These are phyloP conservation scores for Trichoderma atrobrunneum DNA, from an alignment of 2,329 filamentous ascomycete species.

Conservation along the genomic window DNA sequence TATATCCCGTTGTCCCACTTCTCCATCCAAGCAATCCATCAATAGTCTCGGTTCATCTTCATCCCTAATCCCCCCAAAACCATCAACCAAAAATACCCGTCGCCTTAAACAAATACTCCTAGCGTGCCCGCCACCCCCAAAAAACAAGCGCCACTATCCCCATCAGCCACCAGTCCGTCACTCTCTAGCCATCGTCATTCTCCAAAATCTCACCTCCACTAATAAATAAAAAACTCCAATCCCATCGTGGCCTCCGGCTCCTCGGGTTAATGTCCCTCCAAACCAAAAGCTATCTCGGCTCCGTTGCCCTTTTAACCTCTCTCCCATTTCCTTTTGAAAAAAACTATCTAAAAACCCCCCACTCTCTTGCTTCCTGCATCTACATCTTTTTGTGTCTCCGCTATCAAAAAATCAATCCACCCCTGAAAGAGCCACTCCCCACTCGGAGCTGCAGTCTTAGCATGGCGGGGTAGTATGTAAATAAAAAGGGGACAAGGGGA, in stretches of 20 bases:
- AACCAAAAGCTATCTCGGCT: not conserved
- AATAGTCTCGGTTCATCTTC: not conserved
- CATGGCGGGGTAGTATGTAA: slow-evolving; percentile 10
- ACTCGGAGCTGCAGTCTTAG: not conserved
- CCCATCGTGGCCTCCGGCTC: slow-evolving; percentile 4
- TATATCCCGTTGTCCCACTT: not conserved
- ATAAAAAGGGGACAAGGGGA: slow-evolving; percentile 10
- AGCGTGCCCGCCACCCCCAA: not conserved
- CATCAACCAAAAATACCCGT: slow-evolving; percentile 7
- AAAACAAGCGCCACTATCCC: not conserved
- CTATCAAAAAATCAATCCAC: not conserved
- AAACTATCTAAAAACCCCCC: not conserved
- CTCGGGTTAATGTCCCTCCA: not conserved
- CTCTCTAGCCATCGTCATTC: not conserved
- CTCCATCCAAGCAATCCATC: not conserved
- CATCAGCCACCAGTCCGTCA: not conserved
- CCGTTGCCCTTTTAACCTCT: not conserved
- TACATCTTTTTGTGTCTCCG: not conserved
- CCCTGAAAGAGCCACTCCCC: not conserved
- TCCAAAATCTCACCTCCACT: not conserved
- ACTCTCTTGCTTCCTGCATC: not conserved
- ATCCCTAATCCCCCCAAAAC: not conserved
- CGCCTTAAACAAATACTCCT: not conserved
- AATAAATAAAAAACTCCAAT: not conserved
- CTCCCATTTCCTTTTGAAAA: too few relatives aligned